phyloP scores from a whole-genome alignment of 148 eudicot species.

The Diospyros kaki region DNA sequence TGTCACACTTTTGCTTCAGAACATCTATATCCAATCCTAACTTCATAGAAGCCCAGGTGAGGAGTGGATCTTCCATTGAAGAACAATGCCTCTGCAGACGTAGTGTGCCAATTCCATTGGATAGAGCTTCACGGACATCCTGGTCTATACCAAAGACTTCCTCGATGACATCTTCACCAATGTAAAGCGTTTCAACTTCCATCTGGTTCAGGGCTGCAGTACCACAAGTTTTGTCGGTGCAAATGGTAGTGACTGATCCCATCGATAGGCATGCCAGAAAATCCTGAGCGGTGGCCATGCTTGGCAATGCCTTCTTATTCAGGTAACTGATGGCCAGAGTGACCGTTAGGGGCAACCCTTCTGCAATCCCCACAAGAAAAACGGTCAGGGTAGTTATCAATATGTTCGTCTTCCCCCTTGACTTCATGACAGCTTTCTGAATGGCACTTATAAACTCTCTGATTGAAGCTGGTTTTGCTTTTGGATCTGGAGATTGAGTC shows the following conservation, averaged over 20 bases:
- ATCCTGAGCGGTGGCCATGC: slow-evolving; percentile 7
- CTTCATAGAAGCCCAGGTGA: slow-evolving; percentile 14
- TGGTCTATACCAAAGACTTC: background rate
- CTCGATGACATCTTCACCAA: slow-evolving; percentile 15
- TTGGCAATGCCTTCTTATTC: slow-evolving; percentile 12
- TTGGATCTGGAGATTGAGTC: background rate
- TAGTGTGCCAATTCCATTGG: slow-evolving; percentile 12
- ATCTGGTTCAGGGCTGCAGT: background rate
- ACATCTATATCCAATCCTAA: background rate
- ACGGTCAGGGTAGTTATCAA: slow-evolving; percentile 16
- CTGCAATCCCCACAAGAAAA: slow-evolving; percentile 18
- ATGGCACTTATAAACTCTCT: slow-evolving; percentile 3
- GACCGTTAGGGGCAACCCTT: slow-evolving; percentile 18
- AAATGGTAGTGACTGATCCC: slow-evolving; percentile 20
- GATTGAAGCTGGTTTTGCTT: slow-evolving; percentile 9
- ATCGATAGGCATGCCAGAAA: slow-evolving; percentile 8
- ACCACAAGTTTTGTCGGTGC: slow-evolving; percentile 18
- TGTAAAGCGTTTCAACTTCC: slow-evolving; percentile 15
- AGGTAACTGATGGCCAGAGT: slow-evolving; percentile 16
- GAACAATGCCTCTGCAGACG: background rate
- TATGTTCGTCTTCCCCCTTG: slow-evolving; percentile 5
- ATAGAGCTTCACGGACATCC: slow-evolving; percentile 13
- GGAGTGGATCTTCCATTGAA: background rate
- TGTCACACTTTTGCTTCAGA: background rate
- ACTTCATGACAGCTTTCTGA: slow-evolving; percentile 11